Base-by-base conservation (phyloP, 2,329 filamentous ascomycete species). In the Botrytis fabae region DNA sequence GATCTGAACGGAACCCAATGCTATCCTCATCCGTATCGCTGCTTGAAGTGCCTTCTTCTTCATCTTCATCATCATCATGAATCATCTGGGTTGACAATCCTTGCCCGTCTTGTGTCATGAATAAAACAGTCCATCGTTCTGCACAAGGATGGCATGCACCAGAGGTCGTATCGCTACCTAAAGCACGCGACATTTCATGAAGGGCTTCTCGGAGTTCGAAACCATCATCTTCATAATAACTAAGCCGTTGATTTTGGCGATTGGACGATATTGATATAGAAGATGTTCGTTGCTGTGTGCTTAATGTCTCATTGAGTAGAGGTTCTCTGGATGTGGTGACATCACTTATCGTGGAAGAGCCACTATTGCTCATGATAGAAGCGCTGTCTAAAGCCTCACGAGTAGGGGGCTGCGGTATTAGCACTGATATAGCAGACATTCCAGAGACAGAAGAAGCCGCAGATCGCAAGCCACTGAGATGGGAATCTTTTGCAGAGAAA, bases 51-150 rank as follows among this genome's bases (percentile, higher is more conserved):
- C 86, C 86, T 9, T 93, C 90, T 25, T 93, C 90, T 48, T 89
- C 90, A 44, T 92, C 90, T 54, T 92, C 88, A 63, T 91, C 88
- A 1, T 87, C 86, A 74, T 90, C 93, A 81, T 92, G 93, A 54
- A 86, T 90, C 91, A 94, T 93, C 63, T 91, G 87, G 4, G 90
- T 87, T 12, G 90, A 91, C 59, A 97, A 84, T 69, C 86, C 86
- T 78, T 89, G 90, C 46, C 93, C 93, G 80, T 94, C 90, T 0
- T 89, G 83, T 0, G 92, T 92, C 72, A 97, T 89, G 78, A 95
- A 95, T 14, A 97, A 84, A 10, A 96, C 91, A 7, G 92, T 88
- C 94, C 94, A 97, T 72, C 91, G 87, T 82, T 97, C 94, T 1
- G 91, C 91, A 75, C 93, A 95, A 14, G 93, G 93, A 78, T 96